Base-by-base conservation (phyloP, 75 land plant genomes). In the Pinus albicaulis region DNA sequence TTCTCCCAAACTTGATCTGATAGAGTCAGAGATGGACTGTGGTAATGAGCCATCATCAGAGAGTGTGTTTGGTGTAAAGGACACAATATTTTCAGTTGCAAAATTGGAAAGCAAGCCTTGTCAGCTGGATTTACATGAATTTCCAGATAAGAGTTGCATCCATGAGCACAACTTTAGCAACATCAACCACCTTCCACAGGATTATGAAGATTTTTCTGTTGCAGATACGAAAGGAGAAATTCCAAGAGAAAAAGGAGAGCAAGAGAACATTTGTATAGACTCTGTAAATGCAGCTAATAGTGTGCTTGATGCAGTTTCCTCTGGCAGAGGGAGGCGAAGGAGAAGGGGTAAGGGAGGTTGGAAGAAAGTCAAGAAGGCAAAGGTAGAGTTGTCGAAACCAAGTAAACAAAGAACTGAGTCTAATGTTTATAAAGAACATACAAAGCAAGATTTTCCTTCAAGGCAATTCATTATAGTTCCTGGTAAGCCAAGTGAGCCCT, bases 391-490 rank as follows among this genome's bases (percentile, higher is more conserved):
- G 71, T 68, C 71, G 10, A 68, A 68, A 68, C 24, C 71, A 28
- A 68, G 13, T 41, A 68, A 38, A 41, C 71, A 68, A 11, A 68
- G 34, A 68, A 36, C 34, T 68, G 71, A 68, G 3, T 14, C 71
- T 25, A 22, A 7, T 57, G 59, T 23, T 36, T 20, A 17, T 36
- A 36, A 20, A 22, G 55, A 23, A 14, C 38, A 15, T 17, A 57
- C 44, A 77, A 14, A 57, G 13, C 71, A 44, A 36, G 57, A 74
- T 20, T 80, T 17, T 55, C 13, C 22, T 78, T 76, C 77, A 26
- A 19, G 22, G 41, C 36, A 44, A 41, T 68, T 41, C 10, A 68
- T 41, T 36, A 19, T 68, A 44, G 76, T 88, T 68, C 94, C 91
- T 76, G 90, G 85, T 57, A 59, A 28, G 3, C 13, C 41, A 12